phyloP scores from a whole-genome alignment of 148 eudicot genomes.

The Camellia lanceoleosa region DNA sequence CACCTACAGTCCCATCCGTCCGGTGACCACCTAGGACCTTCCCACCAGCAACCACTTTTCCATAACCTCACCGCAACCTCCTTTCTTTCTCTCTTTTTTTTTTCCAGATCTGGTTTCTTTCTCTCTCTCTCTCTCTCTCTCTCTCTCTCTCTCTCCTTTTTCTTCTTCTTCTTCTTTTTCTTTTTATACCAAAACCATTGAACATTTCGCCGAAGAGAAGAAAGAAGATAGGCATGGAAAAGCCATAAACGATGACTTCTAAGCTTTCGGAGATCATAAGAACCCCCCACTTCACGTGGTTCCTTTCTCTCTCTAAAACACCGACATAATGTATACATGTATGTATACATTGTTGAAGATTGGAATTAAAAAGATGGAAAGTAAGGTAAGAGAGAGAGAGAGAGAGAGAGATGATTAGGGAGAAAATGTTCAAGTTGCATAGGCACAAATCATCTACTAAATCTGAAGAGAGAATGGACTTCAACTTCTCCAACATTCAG shows the following conservation, averaged over 20 bases:
- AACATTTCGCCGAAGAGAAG: neutral
- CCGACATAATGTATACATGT: neutral
- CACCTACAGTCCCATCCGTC: neutral
- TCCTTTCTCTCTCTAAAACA: neutral
- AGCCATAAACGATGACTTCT: neutral
- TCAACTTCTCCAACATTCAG: slow-evolving; percentile 64
- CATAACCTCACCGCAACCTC: neutral
- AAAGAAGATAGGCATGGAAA: neutral
- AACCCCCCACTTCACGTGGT: neutral
- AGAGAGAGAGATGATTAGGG: slow-evolving; percentile 15
- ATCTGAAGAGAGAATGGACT: slow-evolving; percentile 49
- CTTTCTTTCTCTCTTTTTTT: neutral
- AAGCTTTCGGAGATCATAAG: neutral
- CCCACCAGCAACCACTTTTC: neutral
- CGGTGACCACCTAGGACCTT: neutral
- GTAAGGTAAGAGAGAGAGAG: neutral
- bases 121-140: neutral
- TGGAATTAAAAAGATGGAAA: neutral
- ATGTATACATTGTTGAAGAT: too few relatives aligned
- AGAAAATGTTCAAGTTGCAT: slow-evolving; percentile 62
- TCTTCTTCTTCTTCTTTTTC: neutral
- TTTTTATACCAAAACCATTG: neutral
- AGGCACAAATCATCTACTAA: slow-evolving; percentile 33
- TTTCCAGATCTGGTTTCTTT: neutral
- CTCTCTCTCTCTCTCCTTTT: neutral